Evolutionary conservation across 768 basidiomycete genomes (phyloP).

Genomic region (Cytidiella melzeri): DNA sequence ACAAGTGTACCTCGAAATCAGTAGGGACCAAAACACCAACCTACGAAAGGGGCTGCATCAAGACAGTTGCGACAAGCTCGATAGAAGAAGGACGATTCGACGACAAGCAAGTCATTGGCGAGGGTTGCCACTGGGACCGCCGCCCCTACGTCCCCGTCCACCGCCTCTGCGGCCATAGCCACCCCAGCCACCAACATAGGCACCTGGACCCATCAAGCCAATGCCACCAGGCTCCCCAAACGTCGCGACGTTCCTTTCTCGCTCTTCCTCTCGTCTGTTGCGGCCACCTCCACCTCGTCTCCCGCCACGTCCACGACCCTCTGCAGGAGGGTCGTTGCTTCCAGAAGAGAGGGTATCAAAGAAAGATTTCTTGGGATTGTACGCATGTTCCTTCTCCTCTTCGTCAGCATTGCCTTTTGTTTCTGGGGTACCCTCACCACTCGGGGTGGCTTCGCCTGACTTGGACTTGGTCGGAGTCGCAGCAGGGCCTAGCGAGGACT

Average conservation of each 20-base stretch:
- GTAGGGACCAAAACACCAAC: not conserved
- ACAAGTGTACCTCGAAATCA: not conserved
- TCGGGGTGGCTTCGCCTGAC: conserved; percentile 19
- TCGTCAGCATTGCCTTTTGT: conserved; percentile 26
- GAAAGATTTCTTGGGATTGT: conserved; percentile 75
- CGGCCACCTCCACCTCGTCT: conserved; percentile 47
- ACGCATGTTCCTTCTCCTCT: conserved; percentile 42
- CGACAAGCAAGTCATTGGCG: conserved; percentile 9
- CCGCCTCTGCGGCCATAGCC: conserved; percentile 52
- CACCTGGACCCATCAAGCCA: conserved; percentile 71
- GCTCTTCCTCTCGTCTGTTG: conserved; percentile 74
- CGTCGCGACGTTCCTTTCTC: conserved; percentile 79
- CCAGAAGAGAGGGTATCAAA: conserved; percentile 66
- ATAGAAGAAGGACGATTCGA: not conserved
- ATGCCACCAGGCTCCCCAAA: conserved; percentile 84
- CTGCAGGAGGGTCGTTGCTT: conserved; percentile 32
- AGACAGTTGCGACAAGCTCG: not conserved
- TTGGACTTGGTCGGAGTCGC: not conserved
- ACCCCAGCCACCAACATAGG: conserved; percentile 76
- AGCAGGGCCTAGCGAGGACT: conserved; percentile 40
- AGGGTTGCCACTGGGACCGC: conserved; percentile 11
- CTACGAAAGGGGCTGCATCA: not conserved
- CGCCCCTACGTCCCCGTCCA: conserved; percentile 34
- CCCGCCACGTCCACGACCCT: conserved; percentile 39
- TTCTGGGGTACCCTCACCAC: conserved; percentile 27